These are phyloP conservation scores for Fusarium fujikuroi DNA, from an alignment of 2,329 filamentous ascomycete species.

Conservation along the genomic window DNA sequence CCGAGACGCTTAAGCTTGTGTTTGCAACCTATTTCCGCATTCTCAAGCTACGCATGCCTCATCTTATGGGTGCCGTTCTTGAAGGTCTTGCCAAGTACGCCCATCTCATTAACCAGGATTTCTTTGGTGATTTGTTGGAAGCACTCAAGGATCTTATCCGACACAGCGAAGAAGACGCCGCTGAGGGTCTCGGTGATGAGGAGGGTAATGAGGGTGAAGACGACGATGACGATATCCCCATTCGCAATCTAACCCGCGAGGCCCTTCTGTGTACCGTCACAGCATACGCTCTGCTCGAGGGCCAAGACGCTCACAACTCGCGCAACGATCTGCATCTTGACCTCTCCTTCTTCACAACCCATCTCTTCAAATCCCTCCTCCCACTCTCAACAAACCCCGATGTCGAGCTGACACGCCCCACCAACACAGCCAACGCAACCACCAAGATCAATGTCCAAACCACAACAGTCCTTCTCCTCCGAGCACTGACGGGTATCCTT, in stretches of 20 bases:
- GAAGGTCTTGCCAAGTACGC: slow-evolving; percentile 94
- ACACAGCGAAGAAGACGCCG: slow-evolving; percentile 71
- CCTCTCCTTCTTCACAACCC: slow-evolving; percentile 92
- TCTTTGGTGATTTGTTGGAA: slow-evolving; percentile 96
- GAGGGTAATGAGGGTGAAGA: slow-evolving; percentile 59
- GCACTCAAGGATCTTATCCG: slow-evolving; percentile 92
- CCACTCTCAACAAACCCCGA: slow-evolving; percentile 83
- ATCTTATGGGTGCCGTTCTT: slow-evolving; percentile 95
- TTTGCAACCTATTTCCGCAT: slow-evolving; percentile 97
- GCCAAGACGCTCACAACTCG: slow-evolving; percentile 90
- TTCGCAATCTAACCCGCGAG: slow-evolving; percentile 84
- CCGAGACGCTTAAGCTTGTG: slow-evolving; percentile 94
- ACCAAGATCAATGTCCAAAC: slow-evolving; percentile 93
- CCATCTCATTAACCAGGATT: slow-evolving; percentile 98
- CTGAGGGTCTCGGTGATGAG: slow-evolving; percentile 55
- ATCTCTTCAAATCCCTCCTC: slow-evolving; percentile 89
- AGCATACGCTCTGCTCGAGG: slow-evolving; percentile 93
- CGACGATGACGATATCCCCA: slow-evolving; percentile 58
- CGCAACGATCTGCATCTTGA: slow-evolving; percentile 86
- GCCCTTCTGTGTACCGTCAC: slow-evolving; percentile 94
- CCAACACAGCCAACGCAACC: slow-evolving; percentile 54
- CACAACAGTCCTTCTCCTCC: slow-evolving; percentile 89
- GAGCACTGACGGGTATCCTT: slow-evolving; percentile 84
- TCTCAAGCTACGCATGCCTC: slow-evolving; percentile 81
- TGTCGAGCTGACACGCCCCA: slow-evolving; percentile 77